Percentiles rank a stretch among this genome's conserved stretches.
Evolutionary conservation across 2,329 filamentous ascomycete species (phyloP).

Genomic region (Dendryphion nanum): DNA sequence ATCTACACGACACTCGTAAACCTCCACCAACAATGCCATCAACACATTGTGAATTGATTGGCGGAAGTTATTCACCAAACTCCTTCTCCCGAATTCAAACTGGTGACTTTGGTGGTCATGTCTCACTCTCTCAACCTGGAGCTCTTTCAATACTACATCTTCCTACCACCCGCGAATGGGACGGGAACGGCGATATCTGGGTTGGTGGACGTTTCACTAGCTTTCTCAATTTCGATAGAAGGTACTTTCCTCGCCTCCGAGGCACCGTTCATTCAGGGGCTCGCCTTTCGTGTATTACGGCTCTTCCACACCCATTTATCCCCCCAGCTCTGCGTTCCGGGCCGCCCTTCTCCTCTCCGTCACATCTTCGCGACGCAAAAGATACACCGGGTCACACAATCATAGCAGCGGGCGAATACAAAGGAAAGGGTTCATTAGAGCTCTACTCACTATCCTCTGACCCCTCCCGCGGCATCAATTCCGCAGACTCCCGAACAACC

Average conservation of each 20-base stretch:
- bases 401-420: conserved; percentile 85
- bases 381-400: conserved; percentile 61
- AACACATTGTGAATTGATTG: conserved; percentile 29
- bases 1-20: conserved; percentile 75
- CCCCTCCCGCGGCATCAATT: conserved; percentile 27
- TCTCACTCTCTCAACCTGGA: conserved; percentile 74
- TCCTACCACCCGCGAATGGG: conserved; percentile 54
- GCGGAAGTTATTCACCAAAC: conserved; percentile 11
- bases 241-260: conserved; percentile 75
- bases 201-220: conserved; percentile 86
- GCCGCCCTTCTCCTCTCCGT: conserved; percentile 53
- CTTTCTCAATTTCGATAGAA: conserved; percentile 84
- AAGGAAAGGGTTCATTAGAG: conserved; percentile 85
- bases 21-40: conserved; percentile 14
- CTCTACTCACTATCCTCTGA: conserved; percentile 65
- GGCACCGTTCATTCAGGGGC: conserved; percentile 83
- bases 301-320: conserved; percentile 67
- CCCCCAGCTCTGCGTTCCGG: conserved; percentile 61
- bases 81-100: conserved; percentile 49
- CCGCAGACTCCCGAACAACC: conserved; percentile 22
- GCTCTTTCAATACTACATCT: conserved; percentile 82
- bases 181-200: conserved; percentile 76
- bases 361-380: conserved; percentile 57
- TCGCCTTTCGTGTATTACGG: conserved; percentile 69
- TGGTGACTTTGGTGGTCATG: conserved; percentile 56